Conservation (phyloP, 2,329 filamentous ascomycete genomes). For the Cladosporium austrohemisphaericum region DNA sequence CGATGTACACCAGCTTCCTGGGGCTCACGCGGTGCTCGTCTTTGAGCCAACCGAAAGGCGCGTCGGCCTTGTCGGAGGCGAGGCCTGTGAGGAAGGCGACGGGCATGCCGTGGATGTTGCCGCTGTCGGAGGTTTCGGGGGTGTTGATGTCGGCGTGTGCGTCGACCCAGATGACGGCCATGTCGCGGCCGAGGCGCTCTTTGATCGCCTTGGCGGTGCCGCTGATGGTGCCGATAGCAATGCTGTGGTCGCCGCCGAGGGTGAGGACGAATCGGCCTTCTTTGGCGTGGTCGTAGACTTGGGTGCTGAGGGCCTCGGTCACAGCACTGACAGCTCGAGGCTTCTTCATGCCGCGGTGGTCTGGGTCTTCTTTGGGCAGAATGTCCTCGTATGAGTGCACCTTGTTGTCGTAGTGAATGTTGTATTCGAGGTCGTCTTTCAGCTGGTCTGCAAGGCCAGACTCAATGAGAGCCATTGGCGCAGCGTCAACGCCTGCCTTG, state of each 20-base stretch:
- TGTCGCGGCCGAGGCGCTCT: constrained; percentile 75
- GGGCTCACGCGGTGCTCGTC: constrained; percentile 66
- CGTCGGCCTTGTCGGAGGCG: constrained; percentile 63
- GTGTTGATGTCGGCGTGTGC: constrained; percentile 98
- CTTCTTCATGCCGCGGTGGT: constrained; percentile 91
- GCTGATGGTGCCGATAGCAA: constrained; percentile 89
- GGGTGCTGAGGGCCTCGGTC: constrained; percentile 71
- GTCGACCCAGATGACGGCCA: constrained; percentile 98
- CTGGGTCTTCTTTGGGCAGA: constrained; percentile 67
- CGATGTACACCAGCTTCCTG: constrained; percentile 94
- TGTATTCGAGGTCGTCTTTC: constrained; percentile 80
- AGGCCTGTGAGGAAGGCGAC: constrained; percentile 87
- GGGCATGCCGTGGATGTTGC: constrained; percentile 98
- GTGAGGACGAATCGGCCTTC: constrained; percentile 86
- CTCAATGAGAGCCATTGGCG: constrained; percentile 82
- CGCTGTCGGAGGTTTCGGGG: constrained; percentile 81
- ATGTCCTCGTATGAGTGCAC: constrained; percentile 80
- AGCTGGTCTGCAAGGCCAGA: constrained; percentile 82
- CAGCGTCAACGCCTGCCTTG: constrained; percentile 88
- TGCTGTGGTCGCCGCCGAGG: constrained; percentile 91
- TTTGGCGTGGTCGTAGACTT: constrained; percentile 83
- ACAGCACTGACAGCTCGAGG: constrained; percentile 81
- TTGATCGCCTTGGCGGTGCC: constrained; percentile 82
- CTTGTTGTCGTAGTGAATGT: constrained; percentile 74
- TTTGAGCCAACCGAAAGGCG: constrained; percentile 86